phyloP scores from a whole-genome alignment of 2,329 filamentous ascomycete species.

The Ceratocystis huliohia region DNA sequence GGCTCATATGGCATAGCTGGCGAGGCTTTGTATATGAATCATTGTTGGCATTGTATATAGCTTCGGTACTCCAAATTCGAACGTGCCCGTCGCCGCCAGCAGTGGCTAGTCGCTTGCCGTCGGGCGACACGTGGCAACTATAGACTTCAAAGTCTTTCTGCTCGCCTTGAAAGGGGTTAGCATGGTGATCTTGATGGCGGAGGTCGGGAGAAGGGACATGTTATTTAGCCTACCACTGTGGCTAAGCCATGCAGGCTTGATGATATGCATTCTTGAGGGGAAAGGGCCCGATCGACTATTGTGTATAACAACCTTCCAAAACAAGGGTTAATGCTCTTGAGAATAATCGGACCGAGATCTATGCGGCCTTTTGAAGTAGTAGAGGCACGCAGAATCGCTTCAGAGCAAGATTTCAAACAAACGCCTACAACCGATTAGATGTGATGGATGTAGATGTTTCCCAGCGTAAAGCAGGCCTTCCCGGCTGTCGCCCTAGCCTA shows the following conservation, averaged over 20 bases:
- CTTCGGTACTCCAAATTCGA: constrained; percentile 92
- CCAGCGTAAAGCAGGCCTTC: not conserved
- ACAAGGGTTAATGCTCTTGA: no score
- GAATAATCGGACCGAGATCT: not conserved
- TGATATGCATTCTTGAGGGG: constrained; percentile 56
- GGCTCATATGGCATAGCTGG: constrained; percentile 95
- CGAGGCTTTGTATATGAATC: constrained; percentile 62
- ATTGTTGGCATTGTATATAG: constrained; percentile 70
- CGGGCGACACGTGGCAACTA: constrained; percentile 91
- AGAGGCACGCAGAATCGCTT: not conserved
- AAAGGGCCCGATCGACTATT: not conserved
- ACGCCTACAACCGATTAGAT: not conserved
- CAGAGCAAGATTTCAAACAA: not conserved
- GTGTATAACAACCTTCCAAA: not conserved
- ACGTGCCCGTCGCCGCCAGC: constrained; percentile 96
- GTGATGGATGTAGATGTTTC: not conserved
- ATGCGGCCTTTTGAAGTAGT: not conserved
- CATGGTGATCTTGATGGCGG: not conserved
- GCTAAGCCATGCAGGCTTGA: constrained; percentile 91
- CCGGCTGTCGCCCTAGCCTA: not conserved
- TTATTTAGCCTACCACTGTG: constrained; percentile 48
- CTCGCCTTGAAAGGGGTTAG: constrained; percentile 41
- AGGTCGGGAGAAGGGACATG: not conserved
- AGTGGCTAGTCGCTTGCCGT: constrained; percentile 81
- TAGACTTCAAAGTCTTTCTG: constrained; percentile 98